A percentile compares a stretch with the other conserved stretches of the same genome.
Evolutionary conservation across 108 stramenopile genomes (phyloP).

Genomic region (Skeletonema tropicum): DNA sequence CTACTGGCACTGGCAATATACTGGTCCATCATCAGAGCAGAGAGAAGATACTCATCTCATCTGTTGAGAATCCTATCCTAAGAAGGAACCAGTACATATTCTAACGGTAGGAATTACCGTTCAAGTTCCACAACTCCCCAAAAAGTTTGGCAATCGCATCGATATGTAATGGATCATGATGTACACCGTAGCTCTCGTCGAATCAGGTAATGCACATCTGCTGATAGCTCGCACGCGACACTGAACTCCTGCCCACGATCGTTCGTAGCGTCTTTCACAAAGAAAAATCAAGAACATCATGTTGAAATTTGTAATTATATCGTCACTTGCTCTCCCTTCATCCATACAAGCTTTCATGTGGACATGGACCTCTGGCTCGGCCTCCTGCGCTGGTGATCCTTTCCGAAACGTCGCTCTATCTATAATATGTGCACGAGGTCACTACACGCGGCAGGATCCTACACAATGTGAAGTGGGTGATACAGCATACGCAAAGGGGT

Average conservation of each 20-base stretch:
- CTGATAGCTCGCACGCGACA: too few species aligned
- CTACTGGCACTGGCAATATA: too few species aligned
- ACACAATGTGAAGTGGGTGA: neutral
- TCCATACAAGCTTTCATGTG: neutral
- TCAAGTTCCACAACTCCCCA: too few species aligned
- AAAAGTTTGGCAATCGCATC: neutral
- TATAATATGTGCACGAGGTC: neutral
- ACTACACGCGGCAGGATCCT: neutral
- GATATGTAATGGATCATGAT: too few species aligned
- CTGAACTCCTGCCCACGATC: neutral
- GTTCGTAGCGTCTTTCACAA: too few species aligned
- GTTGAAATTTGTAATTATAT: neutral
- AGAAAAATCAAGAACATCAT: neutral
- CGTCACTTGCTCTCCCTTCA: neutral
- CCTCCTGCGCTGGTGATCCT: neutral
- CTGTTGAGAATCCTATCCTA: neutral
- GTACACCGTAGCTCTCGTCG: too few species aligned
- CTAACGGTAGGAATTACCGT: too few species aligned
- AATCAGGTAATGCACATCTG: too few species aligned
- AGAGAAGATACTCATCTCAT: too few species aligned
- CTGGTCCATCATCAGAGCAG: too few species aligned
- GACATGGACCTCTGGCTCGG: neutral
- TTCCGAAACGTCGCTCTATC: neutral
- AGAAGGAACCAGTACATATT: neutral
- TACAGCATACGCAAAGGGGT: neutral